Evolutionary conservation across 352 stramenopile species (phyloP).

Genomic region (Pythium folliculosum): DNA sequence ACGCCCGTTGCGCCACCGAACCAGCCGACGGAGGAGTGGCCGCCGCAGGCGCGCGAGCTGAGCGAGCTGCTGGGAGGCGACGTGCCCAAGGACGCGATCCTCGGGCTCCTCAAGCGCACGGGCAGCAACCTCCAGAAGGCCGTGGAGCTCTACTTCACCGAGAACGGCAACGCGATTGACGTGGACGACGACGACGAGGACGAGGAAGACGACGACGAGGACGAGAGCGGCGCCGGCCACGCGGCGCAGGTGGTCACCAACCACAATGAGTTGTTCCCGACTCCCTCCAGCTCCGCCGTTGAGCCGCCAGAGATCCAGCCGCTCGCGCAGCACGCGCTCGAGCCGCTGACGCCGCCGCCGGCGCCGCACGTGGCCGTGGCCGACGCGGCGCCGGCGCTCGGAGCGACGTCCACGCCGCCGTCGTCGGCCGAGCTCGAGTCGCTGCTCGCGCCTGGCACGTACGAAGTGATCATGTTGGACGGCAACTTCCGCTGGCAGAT

Average conservation of each 20-base stretch:
- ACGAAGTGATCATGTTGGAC: conserved; percentile 81
- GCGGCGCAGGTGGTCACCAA: conserved; percentile 5
- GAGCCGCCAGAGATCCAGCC: conserved; percentile 48
- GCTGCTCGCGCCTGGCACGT: conserved; percentile 64
- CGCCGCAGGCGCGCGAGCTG: conserved; percentile 52
- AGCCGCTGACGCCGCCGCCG: conserved; percentile 45
- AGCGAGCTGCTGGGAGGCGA: conserved; percentile 75
- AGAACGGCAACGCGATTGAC: conserved; percentile 46
- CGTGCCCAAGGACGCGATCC: conserved; percentile 55
- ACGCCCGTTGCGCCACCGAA: conserved; percentile 37
- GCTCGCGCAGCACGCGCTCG: conserved; percentile 55
- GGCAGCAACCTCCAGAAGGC: conserved; percentile 75
- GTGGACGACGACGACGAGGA: conserved; percentile 41
- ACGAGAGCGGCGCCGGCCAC: conserved; percentile 17
- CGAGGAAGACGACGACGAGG: conserved; percentile 33
- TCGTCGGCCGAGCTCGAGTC: conserved; percentile 41
- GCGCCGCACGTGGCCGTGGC: conserved; percentile 1
- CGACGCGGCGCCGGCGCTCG: conserved; percentile 7
- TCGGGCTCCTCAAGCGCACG: conserved; percentile 59
- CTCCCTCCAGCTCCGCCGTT: background rate
- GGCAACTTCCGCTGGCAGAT: conserved; percentile 83
- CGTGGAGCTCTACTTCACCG: conserved; percentile 78
- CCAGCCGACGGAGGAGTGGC: conserved; percentile 29
- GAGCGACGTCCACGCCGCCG: conserved; percentile 31
- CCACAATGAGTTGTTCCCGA: conserved; percentile 32